A percentile compares a stretch with the other conserved stretches of the same genome.
Evolutionary conservation across 78 protist genomes (phyloP).

Genomic region (Dictyostelium firmibasis): DNA sequence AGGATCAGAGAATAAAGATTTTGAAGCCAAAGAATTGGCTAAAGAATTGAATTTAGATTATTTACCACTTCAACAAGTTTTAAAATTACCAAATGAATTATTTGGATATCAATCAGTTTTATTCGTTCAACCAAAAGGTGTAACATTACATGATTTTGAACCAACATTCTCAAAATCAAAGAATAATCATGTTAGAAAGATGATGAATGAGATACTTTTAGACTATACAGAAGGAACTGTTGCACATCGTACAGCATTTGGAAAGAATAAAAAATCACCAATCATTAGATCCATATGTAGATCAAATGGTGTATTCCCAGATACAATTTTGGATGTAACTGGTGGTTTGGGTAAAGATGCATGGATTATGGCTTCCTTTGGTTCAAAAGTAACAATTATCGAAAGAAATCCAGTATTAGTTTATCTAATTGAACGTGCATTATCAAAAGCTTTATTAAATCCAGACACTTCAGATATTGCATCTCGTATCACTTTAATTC

Average conservation of each 20-base stretch:
- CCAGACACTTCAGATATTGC: conserved; percentile 8
- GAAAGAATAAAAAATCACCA: conserved; percentile 31
- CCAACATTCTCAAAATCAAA: not conserved
- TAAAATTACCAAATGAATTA: not conserved
- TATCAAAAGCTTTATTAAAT: conserved; percentile 5
- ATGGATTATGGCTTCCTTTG: conserved; percentile 58
- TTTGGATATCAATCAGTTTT: conserved; percentile 11
- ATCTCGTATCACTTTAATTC: conserved; percentile 20
- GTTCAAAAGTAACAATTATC: conserved; percentile 18
- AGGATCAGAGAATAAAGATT: not conserved
- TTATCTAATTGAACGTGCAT: conserved; percentile 4
- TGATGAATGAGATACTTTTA: conserved; percentile 4
- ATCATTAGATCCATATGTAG: not conserved
- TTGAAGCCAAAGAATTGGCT: not conserved
- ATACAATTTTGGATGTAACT: conserved; percentile 26
- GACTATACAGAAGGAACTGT: conserved; percentile 29
- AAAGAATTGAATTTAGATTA: not conserved
- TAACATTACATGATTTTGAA: conserved; percentile 10
- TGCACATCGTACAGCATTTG: not conserved
- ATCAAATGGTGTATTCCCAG: not conserved
- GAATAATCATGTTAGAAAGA: not conserved
- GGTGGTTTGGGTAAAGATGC: conserved; percentile 75
- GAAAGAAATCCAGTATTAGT: conserved; percentile 61
- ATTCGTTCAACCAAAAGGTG: not conserved
- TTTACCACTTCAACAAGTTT: not conserved